phyloP scores from a whole-genome alignment of 73 alveolate genomes.

The Durusdinium trenchii region DNA sequence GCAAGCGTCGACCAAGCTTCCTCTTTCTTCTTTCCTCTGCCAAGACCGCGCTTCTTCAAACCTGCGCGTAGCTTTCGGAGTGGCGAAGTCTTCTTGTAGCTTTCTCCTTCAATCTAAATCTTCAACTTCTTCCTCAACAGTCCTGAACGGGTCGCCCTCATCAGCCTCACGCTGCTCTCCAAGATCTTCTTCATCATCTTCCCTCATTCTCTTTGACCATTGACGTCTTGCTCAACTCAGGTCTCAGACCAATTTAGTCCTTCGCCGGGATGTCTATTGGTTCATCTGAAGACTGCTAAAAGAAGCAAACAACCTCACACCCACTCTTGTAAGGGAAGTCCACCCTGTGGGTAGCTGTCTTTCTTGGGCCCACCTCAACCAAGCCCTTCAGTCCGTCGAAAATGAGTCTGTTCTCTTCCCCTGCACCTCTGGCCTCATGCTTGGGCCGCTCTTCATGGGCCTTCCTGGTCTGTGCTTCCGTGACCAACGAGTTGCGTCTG shows the following conservation, averaged over 20 bases:
- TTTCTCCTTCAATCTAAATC: background rate
- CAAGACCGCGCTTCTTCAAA: background rate
- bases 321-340: background rate
- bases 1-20: too few species aligned
- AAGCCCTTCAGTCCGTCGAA: background rate
- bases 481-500: background rate
- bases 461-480: background rate
- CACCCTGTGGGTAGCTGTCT: background rate
- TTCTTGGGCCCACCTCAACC: background rate
- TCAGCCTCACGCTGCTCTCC: background rate
- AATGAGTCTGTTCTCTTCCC: too few species aligned
- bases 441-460: background rate
- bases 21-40: background rate
- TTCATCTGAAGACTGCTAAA: background rate
- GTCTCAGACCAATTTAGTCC: background rate
- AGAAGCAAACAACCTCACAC: background rate
- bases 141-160: background rate
- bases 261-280: background rate
- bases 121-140: background rate
- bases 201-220: background rate
- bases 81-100: background rate
- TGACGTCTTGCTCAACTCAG: background rate
- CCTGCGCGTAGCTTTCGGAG: background rate
- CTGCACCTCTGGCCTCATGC: too few species aligned
- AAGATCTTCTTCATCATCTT: background rate